These are phyloP conservation scores for Lichtheimia ramosa DNA, from an alignment of 371 early-diverging fungal species.

Conservation along the genomic window DNA sequence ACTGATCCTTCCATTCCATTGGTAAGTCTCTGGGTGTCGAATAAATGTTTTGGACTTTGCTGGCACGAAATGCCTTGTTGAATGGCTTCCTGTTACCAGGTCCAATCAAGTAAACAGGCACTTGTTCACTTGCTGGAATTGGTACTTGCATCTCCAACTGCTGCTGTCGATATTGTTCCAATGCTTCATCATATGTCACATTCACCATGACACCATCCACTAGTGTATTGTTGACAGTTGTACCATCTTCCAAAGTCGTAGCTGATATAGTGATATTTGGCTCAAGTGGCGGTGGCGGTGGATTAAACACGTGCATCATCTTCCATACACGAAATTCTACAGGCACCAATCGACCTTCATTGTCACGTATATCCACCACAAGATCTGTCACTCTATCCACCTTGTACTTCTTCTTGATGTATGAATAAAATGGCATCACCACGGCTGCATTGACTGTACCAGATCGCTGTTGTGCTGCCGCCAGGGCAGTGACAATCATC, in stretches of 20 bases:
- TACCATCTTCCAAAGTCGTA: neutral
- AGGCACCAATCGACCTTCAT: conserved; percentile 30
- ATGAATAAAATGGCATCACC: conserved; percentile 64
- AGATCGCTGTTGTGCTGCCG: conserved; percentile 57
- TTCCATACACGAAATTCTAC: conserved; percentile 52
- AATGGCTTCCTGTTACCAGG: conserved; percentile 58
- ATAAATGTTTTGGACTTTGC: conserved; percentile 48
- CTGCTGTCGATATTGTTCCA: neutral
- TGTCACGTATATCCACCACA: conserved; percentile 54
- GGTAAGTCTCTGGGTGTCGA: conserved; percentile 50
- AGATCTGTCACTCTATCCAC: conserved; percentile 37
- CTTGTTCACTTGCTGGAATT: conserved; percentile 16
- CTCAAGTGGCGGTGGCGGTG: conserved; percentile 13
- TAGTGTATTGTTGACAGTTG: conserved; percentile 10
- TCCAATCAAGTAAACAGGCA: conserved; percentile 64
- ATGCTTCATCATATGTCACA: conserved; percentile 4
- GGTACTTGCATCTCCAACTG: conserved; percentile 9
- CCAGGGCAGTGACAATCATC: conserved; percentile 62
- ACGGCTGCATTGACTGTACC: conserved; percentile 50
- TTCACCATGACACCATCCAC: conserved; percentile 30
- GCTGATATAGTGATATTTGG: conserved; percentile 2
- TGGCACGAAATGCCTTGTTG: conserved; percentile 54
- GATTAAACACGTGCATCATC: conserved; percentile 40
- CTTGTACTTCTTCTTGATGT: conserved; percentile 37
- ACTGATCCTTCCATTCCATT: conserved; percentile 66